Evolutionary conservation across 768 basidiomycete genomes (phyloP).

Genomic region (Clitopilus hobsonii): DNA sequence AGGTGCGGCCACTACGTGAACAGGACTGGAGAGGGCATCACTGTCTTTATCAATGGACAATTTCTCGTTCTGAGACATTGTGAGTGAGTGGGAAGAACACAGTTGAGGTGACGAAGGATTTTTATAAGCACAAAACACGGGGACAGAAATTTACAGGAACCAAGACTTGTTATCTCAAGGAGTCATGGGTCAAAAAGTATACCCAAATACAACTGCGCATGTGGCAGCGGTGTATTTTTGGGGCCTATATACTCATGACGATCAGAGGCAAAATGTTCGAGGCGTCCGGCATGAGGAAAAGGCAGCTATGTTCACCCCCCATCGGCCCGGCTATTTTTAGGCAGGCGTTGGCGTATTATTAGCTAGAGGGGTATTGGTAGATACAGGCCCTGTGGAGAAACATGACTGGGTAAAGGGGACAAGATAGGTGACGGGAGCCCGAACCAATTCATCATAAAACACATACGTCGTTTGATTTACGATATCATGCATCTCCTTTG

Average conservation of each 20-base stretch:
- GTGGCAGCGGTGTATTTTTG: neutral
- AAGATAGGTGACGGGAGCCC: neutral
- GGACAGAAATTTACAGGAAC: neutral
- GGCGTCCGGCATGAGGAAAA: neutral
- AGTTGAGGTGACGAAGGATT: neutral
- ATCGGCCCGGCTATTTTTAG: neutral
- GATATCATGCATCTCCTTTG: neutral
- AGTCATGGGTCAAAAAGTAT: neutral
- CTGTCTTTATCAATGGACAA: neutral
- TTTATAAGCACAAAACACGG: neutral
- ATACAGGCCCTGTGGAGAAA: neutral
- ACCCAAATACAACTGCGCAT: neutral
- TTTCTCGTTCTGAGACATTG: constrained; percentile 1
- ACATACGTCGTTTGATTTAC: neutral
- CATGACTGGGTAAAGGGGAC: neutral
- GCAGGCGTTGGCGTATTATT: neutral
- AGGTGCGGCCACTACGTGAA: neutral
- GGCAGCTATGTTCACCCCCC: neutral
- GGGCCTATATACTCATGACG: no score
- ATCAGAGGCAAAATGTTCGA: neutral
- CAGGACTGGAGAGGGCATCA: neutral
- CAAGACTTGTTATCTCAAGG: neutral
- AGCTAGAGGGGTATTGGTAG: no score
- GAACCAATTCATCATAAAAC: neutral
- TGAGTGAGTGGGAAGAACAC: neutral